Evolutionary conservation across 192 early-diverging fungal genomes (phyloP).

Genomic region (Coemansia aciculifera): DNA sequence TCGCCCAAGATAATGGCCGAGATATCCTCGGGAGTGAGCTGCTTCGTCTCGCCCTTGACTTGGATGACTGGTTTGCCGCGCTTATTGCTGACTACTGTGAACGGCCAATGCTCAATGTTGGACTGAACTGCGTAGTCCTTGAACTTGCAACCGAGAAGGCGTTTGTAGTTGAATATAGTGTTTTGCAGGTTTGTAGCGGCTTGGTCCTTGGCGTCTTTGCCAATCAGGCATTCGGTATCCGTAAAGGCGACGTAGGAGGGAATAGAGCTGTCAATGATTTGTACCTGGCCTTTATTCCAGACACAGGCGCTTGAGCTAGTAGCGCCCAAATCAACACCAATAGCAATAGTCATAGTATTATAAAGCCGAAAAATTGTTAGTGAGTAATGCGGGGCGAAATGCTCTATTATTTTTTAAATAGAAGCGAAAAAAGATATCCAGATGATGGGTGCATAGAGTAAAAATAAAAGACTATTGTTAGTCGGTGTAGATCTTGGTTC

Average conservation of each 20-base stretch:
- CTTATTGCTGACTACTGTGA: conserved; percentile 87
- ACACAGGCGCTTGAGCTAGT: conserved; percentile 61
- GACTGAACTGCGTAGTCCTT: conserved; percentile 89
- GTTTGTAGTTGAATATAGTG: conserved; percentile 98
- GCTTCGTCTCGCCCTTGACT: conserved; percentile 79
- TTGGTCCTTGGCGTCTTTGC: conserved; percentile 98
- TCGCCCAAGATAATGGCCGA: conserved; percentile 95
- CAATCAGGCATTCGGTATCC: conserved; percentile 95
- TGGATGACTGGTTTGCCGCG: conserved; percentile 82
- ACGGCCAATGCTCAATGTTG: conserved; percentile 98
- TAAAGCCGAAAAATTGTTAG: too few relatives aligned
- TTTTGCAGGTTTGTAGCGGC: conserved; percentile 96
- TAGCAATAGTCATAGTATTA: not conserved
- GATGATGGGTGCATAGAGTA: not conserved
- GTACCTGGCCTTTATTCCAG: conserved; percentile 75
- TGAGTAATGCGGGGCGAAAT: too few relatives aligned
- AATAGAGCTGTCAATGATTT: conserved; percentile 96
- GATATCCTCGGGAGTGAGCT: conserved; percentile 92
- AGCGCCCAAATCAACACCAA: conserved; percentile 65
- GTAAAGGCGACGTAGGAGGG: conserved; percentile 96
- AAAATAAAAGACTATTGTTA: conserved; percentile 18
- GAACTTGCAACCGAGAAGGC: conserved; percentile 94
- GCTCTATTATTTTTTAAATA: not conserved
- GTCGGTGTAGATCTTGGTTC: conserved; percentile 44
- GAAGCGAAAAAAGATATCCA: not conserved